Base-by-base conservation (phyloP, 352 stramenopile genomes). In the Phytophthora palmivora region DNA sequence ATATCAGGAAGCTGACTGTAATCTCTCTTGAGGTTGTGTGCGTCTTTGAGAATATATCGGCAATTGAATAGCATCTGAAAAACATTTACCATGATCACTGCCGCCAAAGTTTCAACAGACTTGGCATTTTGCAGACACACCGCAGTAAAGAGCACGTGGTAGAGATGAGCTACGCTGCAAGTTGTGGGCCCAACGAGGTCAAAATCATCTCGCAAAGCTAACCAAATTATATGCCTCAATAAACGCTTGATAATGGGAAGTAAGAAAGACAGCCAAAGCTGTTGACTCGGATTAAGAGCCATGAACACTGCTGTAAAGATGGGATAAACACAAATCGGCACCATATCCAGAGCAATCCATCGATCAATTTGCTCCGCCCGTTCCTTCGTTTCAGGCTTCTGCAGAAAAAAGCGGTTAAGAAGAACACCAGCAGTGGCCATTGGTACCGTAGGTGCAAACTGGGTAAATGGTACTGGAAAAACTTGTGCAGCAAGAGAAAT, bases 91-190 rank as follows among this genome's bases (percentile, higher is more conserved):
- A 21, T 18, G 2, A 72, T 28, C 9, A 80, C n/a, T n/a, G n/a
- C 37, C 0, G 50, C 30, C 10, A 85, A 38, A 0, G 61, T 76
- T 19, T 60, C 46, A 0, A 61, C 19, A 5, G 76, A 82, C 28
- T 78, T 76, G 18, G 72, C 45, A n/a, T 64, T 78, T 46, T 85
- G 72, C 5, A 85, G 52, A 16, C 63, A 82, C 54, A 56, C 67
- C 7, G 50, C 67, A 0, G 60, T 66, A 39, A 85, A 82, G 4
- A 82, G 60, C 0, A 72, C 49, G 48, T 82, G 76, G 43, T 78
- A 82, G 10, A 76, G 41, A 32, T 82, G 72, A 0, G 49, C 37
- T 24, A 61, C 59, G 4, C 53, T 63, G 28, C 42, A n/a, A 21
- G 41, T 65, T 32, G 49, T 55, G 33, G 65, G 46, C 0, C 46